Evolutionary conservation across 75 land plant genomes (phyloP).

Genomic region (Azolla pinnata): DNA sequence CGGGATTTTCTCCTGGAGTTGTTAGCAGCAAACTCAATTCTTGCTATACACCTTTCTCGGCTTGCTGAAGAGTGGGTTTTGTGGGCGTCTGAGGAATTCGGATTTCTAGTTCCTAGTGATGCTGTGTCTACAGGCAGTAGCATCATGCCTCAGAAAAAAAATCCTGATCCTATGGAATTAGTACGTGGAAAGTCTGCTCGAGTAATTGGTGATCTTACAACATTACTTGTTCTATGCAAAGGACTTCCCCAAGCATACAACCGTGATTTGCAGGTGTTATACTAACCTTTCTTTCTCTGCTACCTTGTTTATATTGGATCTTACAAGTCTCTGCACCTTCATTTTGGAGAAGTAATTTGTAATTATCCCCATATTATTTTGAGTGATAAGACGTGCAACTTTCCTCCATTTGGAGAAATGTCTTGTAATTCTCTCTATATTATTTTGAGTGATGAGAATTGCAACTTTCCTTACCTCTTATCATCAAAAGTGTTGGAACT

Average conservation of each 20-base stretch:
- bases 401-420: too few species aligned
- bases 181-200: conserved; percentile 97
- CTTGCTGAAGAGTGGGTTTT: conserved; percentile 98
- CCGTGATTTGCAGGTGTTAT: conserved; percentile 87
- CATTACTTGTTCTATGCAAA: conserved; percentile 83
- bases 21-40: conserved; percentile 78
- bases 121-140: conserved; percentile 97
- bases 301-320: too few species aligned
- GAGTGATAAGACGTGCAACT: too few species aligned
- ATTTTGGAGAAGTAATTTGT: too few species aligned
- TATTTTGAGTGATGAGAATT: too few species aligned
- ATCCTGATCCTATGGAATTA: conserved; percentile 99
- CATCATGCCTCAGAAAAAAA: conserved; percentile 99
- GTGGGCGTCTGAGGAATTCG: conserved; percentile 99
- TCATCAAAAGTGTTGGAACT: too few species aligned
- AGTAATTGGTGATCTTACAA: conserved; percentile 78
- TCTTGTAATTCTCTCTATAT: too few species aligned
- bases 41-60: conserved; percentile 84
- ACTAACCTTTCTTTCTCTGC: background rate
- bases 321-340: too few species aligned
- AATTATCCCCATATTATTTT: too few species aligned
- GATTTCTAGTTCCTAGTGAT: conserved; percentile 87
- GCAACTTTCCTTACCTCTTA: too few species aligned
- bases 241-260: conserved; percentile 97
- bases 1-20: conserved; percentile 90